Conservation (phyloP, 257 asterid species). For the Nicotiana benthamiana region DNA sequence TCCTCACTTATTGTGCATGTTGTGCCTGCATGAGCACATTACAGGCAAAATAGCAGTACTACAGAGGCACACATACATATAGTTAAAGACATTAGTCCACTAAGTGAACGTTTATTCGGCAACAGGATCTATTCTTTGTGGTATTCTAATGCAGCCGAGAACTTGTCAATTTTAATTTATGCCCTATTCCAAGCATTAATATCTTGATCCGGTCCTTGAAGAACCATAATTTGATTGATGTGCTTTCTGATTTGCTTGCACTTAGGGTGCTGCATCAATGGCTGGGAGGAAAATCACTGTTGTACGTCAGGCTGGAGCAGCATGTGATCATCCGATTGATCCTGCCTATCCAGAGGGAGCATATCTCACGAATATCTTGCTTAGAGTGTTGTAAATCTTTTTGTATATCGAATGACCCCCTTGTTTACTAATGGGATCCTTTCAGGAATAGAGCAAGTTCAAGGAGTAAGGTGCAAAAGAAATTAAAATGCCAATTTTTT, state of each 20-base stretch:
- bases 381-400: conserved; percentile 47
- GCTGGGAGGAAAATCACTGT: conserved; percentile 71
- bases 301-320: conserved; percentile 77
- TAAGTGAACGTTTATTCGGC: background rate
- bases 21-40: background rate
- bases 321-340: conserved; percentile 78
- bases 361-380: conserved; percentile 68
- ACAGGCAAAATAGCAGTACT: background rate
- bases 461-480: background rate
- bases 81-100: background rate
- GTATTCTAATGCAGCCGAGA: background rate
- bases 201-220: background rate
- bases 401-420: background rate
- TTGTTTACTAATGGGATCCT: background rate
- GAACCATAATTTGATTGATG: background rate
- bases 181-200: background rate
- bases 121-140: background rate
- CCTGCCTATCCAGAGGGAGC: conserved; percentile 85
- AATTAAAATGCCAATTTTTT: background rate
- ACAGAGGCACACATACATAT: background rate
- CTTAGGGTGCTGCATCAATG: conserved; percentile 78
- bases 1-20: background rate
- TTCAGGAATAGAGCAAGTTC: background rate
- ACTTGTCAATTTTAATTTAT: background rate
- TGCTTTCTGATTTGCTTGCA: background rate